Percentiles rank a stretch among this genome's conserved stretches.
Conservation (phyloP, 1,284 basidiomycete species). For the Afroboletus lepidellus region DNA sequence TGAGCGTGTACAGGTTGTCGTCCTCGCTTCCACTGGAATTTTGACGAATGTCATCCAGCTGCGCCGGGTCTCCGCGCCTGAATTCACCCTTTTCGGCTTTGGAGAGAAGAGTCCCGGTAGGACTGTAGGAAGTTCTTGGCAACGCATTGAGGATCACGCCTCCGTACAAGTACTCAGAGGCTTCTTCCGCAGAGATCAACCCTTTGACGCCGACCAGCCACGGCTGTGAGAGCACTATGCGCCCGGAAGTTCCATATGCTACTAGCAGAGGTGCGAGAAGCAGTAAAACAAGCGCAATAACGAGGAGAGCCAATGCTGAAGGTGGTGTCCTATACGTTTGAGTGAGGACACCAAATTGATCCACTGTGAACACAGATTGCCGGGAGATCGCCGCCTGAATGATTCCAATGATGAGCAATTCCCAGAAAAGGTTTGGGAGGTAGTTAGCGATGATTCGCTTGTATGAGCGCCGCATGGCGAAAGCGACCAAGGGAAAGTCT, state of each 20-base stretch:
- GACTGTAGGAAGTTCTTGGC: slow-evolving; percentile 16
- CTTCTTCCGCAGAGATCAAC: slow-evolving; percentile 15
- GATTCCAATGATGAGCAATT: neutral
- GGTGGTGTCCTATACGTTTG: too few relatives aligned
- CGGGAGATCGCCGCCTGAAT: too few relatives aligned
- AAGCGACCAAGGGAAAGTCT: slow-evolving; percentile 25
- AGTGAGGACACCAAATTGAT: neutral
- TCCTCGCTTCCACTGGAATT: neutral
- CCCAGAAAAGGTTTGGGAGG: slow-evolving; percentile 12
- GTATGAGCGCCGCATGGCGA: slow-evolving; percentile 14
- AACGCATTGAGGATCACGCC: neutral
- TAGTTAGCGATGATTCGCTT: slow-evolving; percentile 14
- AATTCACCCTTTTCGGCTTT: slow-evolving; percentile 9
- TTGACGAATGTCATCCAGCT: slow-evolving; percentile 2
- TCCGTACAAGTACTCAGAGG: neutral
- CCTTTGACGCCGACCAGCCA: slow-evolving; percentile 30
- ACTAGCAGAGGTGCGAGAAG: slow-evolving; percentile 14
- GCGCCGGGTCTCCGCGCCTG: slow-evolving; percentile 20
- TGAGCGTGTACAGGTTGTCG: slow-evolving; percentile 24
- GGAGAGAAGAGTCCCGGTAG: slow-evolving; percentile 21
- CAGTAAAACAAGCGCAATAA: slow-evolving; percentile 17
- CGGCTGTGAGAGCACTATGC: slow-evolving; percentile 20
- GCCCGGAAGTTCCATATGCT: slow-evolving; percentile 24
- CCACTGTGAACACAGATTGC: neutral
- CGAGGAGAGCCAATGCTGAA: slow-evolving; percentile 1